Conservation (phyloP, 805 yeast genomes). For the Candida railenensis region DNA sequence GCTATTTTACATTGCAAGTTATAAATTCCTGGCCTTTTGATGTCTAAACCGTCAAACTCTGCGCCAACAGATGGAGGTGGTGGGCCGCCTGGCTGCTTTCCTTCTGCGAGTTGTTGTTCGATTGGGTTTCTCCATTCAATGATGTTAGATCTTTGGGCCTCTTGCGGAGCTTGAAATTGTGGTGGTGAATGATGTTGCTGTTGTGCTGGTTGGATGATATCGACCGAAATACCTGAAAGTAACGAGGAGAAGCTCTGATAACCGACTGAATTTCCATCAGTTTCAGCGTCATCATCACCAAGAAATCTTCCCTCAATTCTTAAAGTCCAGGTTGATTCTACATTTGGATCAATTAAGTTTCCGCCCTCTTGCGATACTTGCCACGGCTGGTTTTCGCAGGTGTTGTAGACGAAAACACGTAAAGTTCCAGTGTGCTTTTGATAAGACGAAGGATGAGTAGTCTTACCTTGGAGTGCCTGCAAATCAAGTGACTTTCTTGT, state of each 20-base stretch:
- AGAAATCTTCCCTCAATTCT: conserved; percentile 84
- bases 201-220: conserved; percentile 38
- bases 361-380: conserved; percentile 33
- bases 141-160: conserved; percentile 34
- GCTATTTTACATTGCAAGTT: conserved; percentile 65
- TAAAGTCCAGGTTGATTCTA: conserved; percentile 73
- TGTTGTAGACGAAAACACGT: conserved; percentile 80
- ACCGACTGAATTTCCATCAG: conserved; percentile 3
- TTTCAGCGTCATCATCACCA: conserved; percentile 42
- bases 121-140: conserved; percentile 88
- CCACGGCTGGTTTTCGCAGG: conserved; percentile 89
- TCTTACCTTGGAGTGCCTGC: conserved; percentile 58
- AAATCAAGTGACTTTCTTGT: conserved; percentile 83
- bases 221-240: conserved; percentile 81
- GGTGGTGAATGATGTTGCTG: neutral
- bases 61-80: conserved; percentile 12
- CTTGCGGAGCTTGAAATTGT: conserved; percentile 18
- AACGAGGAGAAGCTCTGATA: conserved; percentile 70
- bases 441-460: conserved; percentile 35
- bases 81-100: conserved; percentile 16
- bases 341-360: conserved; percentile 15
- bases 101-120: conserved; percentile 20
- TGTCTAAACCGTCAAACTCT: conserved; percentile 82
- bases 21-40: conserved; percentile 70
- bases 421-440: conserved; percentile 56